phyloP scores from a whole-genome alignment of 1,284 basidiomycete genomes.

The Cryptococcus sp. region DNA sequence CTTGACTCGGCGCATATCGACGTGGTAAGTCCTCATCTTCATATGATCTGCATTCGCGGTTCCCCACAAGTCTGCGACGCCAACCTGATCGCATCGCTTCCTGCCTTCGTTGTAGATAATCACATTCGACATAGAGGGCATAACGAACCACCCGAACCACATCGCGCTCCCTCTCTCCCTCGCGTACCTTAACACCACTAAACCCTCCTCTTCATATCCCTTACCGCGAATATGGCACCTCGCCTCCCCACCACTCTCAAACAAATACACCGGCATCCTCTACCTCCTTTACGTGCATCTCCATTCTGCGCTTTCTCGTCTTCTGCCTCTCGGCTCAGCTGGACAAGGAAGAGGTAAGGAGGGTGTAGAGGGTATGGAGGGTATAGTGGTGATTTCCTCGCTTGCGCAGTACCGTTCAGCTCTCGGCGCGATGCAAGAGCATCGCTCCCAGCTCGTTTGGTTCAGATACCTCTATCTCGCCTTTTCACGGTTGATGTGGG shows the following conservation, averaged over 20 bases:
- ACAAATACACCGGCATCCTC: slow-evolving; percentile 58
- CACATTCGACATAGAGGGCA: slow-evolving; percentile 81
- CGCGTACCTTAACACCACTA: slow-evolving; percentile 16
- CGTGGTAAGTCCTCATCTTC: slow-evolving; percentile 6
- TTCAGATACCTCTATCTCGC: slow-evolving; percentile 81
- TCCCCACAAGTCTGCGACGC: background rate
- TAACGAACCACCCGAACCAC: slow-evolving; percentile 91
- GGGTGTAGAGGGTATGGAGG: no score
- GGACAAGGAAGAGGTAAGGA: background rate
- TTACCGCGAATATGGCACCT: slow-evolving; percentile 66
- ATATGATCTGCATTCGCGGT: no score
- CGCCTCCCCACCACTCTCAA: slow-evolving; percentile 60
- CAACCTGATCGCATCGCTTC: background rate
- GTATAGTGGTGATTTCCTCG: slow-evolving; percentile 58
- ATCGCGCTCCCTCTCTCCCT: slow-evolving; percentile 67
- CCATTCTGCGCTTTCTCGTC: background rate
- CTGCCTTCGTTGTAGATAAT: slow-evolving; percentile 64
- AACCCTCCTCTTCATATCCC: no score
- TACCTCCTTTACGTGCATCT: slow-evolving; percentile 36
- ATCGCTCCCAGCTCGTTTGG: slow-evolving; percentile 81
- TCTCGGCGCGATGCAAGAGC: slow-evolving; percentile 70
- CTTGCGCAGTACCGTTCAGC: slow-evolving; percentile 62
- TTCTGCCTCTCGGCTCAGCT: background rate
- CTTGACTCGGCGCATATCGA: slow-evolving; percentile 11
- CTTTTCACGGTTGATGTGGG: slow-evolving; percentile 91